Conservation (phyloP, 108 stramenopile species). For the Skeletonema grethae region DNA sequence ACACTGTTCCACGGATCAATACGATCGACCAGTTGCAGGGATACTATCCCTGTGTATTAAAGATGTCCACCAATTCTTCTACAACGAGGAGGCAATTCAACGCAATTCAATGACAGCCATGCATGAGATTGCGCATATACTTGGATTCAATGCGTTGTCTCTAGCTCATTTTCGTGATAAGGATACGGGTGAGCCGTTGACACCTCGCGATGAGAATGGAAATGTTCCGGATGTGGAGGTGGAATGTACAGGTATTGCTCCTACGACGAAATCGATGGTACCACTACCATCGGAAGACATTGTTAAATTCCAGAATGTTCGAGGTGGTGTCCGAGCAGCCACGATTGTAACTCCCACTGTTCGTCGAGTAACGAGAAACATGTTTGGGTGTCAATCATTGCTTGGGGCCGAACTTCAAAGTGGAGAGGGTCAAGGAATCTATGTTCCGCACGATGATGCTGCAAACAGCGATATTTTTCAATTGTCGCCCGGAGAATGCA, state of each 20-base stretch:
- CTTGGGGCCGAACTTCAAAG: constrained; percentile 81
- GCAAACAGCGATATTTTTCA: constrained; percentile 7
- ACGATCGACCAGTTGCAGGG: constrained; percentile 81
- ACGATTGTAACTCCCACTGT: constrained; percentile 81
- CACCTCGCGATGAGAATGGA: constrained; percentile 58
- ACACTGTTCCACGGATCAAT: constrained; percentile 83
- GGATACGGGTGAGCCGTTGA: constrained; percentile 72
- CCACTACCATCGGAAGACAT: constrained; percentile 73
- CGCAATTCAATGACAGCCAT: constrained; percentile 70
- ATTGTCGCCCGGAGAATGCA: constrained; percentile 56
- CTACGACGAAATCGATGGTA: constrained; percentile 44
- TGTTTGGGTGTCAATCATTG: constrained; percentile 79
- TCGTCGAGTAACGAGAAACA: constrained; percentile 72
- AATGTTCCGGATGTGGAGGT: constrained; percentile 55
- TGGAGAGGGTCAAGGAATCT: constrained; percentile 36
- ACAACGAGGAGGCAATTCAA: constrained; percentile 35
- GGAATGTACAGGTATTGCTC: constrained; percentile 54
- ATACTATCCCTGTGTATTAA: constrained; percentile 75
- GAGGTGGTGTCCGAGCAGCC: constrained; percentile 81
- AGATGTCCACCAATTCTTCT: constrained; percentile 57
- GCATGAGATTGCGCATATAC: constrained; percentile 82
- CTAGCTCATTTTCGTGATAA: constrained; percentile 79
- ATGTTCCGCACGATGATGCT: constrained; percentile 23
- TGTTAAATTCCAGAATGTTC: constrained; percentile 59
- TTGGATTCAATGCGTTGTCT: constrained; percentile 78